Evolutionary conservation across 768 basidiomycete genomes (phyloP), one percentile per base, ranked within the genome.

Genomic region (Termitomyces sp.): DNA sequence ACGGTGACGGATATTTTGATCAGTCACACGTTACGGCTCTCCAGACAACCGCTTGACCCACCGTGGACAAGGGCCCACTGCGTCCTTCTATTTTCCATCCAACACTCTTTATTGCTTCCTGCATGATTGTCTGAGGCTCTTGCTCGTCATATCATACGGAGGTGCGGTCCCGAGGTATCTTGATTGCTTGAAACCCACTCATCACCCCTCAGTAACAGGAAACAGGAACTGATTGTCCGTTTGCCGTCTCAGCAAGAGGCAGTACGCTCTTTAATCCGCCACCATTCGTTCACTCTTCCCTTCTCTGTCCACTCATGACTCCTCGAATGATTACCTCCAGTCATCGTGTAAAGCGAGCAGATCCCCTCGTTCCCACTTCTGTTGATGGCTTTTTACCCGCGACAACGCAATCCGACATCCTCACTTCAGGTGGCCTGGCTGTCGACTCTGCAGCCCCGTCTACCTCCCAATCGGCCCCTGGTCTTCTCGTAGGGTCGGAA

Each of bases 211-310:
- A 41, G 30, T 54, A 6, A 42, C 57, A 65, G 62, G 59, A 48
- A 59, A 36, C 57, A 65, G 62, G 59, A 48, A 59, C 50, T 65
- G 62, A 62, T 65, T 33, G 46, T 56, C 47, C 50, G 37, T 44
- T 58, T 48, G 54, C 54, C 52, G 27, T 47, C 56, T 58, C 57
- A 44, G 41, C 42, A 31, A 53, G 58, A 65, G 61, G 66, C 61
- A 65, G 55, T 66, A 58, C 67, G 59, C 64, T 68, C 65, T 62
- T 66, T 68, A 54, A 47, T 39, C 7, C 13, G 44, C 36, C 41
- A 33, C 52, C 61, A 6, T 58, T 65, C 61, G 37, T 63, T 67
- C 55, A 37, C 37, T 54, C 41, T 31, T 27, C 7, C 45, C 12
- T 48, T 33, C 51, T 42, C 60, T 50, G 34, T 42, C 52, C 48